phyloP scores from a whole-genome alignment of 805 yeast species.

The Saccharomycopsis selenospora region DNA sequence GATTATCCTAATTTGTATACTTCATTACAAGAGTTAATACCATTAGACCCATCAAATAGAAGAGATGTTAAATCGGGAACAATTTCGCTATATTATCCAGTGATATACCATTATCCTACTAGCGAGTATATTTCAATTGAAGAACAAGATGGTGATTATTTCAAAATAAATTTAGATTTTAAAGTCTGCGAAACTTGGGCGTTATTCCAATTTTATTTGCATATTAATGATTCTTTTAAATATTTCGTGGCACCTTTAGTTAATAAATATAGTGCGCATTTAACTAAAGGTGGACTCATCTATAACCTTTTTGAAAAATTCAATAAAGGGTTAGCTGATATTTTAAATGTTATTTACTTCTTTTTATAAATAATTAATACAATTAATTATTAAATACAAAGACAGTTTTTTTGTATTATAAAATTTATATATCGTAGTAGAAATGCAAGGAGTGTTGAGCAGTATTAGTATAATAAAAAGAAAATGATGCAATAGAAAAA shows the following conservation, averaged over 20 bases:
- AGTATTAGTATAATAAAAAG: too few species aligned
- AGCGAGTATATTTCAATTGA: not conserved
- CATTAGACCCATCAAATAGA: conserved; percentile 8
- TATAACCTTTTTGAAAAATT: conserved; percentile 41
- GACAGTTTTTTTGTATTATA: too few species aligned
- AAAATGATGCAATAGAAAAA: too few species aligned
- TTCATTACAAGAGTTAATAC: not conserved
- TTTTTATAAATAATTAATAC: not conserved
- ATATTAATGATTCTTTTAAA: not conserved
- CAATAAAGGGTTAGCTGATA: conserved; percentile 26
- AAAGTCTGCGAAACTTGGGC: not conserved
- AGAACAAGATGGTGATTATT: not conserved
- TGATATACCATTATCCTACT: conserved; percentile 2
- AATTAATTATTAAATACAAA: too few species aligned
- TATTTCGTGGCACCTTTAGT: not conserved
- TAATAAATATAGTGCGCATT: not conserved
- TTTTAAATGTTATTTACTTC: conserved; percentile 6
- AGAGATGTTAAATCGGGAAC: conserved; percentile 13
- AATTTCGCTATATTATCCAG: conserved; percentile 12
- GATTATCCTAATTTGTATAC: conserved; percentile 4
- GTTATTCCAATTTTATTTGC: not conserved
- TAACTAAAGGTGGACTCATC: conserved; percentile 26
- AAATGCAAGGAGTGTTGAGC: too few species aligned
- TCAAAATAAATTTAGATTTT: not conserved
- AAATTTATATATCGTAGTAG: too few species aligned